Evolutionary conservation across 306 rosid species (phyloP).

Genomic region (Lablab purpureus): DNA sequence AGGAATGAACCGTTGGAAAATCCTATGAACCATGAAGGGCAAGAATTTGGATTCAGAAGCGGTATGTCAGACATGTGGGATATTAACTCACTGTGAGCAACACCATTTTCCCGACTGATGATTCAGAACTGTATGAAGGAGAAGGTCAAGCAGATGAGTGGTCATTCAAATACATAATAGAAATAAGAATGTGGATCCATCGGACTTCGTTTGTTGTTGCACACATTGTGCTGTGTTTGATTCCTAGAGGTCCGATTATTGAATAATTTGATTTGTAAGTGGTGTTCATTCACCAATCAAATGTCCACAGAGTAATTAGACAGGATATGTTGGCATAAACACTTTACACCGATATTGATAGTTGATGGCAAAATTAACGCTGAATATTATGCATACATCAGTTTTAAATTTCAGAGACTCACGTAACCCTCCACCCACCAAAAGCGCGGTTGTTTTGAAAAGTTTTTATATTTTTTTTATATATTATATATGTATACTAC

Average conservation of each 20-base stretch:
- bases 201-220: conserved; percentile 40
- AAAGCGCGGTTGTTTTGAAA: too few relatives aligned
- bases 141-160: conserved; percentile 42
- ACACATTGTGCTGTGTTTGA: background rate
- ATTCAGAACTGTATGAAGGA: conserved; percentile 46
- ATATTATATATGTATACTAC: too few relatives aligned
- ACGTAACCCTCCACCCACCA: too few relatives aligned
- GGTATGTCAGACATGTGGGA: conserved; percentile 61
- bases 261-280: conserved; percentile 41
- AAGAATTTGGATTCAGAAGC: conserved; percentile 52
- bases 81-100: conserved; percentile 23
- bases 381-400: too few relatives aligned
- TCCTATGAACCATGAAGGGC: conserved; percentile 49
- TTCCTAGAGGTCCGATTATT: conserved; percentile 24
- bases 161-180: conserved; percentile 18
- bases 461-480: too few relatives aligned
- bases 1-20: conserved; percentile 55
- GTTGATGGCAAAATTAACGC: too few relatives aligned
- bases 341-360: too few relatives aligned
- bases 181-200: background rate
- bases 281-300: conserved; percentile 13
- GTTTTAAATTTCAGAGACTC: too few relatives aligned
- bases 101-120: conserved; percentile 18
- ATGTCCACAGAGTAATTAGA: too few relatives aligned
- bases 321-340: too few relatives aligned